Conservation (phyloP, 495 filamentous ascomycete genomes). For the Tuber aestivum region DNA sequence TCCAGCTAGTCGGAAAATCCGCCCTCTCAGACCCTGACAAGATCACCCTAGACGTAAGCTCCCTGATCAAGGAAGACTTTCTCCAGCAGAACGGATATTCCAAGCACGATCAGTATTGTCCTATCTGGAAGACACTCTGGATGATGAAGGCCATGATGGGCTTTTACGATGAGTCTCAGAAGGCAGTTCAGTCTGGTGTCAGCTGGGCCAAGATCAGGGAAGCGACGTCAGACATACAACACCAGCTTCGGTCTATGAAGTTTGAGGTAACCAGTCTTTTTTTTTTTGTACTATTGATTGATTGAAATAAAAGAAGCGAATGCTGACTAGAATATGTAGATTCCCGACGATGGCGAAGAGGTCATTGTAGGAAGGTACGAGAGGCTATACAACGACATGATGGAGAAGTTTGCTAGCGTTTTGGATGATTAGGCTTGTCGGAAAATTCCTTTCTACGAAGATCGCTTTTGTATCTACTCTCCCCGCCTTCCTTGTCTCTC, state of each 20-base stretch:
- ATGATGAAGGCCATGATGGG: slow-evolving; percentile 99
- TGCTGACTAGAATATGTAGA: slow-evolving; percentile 20
- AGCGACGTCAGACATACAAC: slow-evolving; percentile 78
- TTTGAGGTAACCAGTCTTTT: slow-evolving; percentile 61
- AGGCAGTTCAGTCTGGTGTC: slow-evolving; percentile 82
- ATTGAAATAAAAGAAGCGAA: not conserved
- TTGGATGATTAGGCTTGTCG: slow-evolving; percentile 58
- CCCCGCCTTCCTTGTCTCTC: not conserved
- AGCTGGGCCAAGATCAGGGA: slow-evolving; percentile 90
- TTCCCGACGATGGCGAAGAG: slow-evolving; percentile 42
- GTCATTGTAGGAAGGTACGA: slow-evolving; percentile 62
- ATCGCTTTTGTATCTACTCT: not conserved
- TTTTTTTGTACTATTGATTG: not conserved
- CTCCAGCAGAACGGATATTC: slow-evolving; percentile 98
- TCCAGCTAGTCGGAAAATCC: slow-evolving; percentile 96
- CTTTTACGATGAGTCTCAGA: slow-evolving; percentile 95
- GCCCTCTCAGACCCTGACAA: slow-evolving; percentile 95
- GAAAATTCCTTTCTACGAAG: not conserved
- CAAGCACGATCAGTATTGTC: slow-evolving; percentile 98
- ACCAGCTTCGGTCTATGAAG: slow-evolving; percentile 79
- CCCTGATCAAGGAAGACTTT: slow-evolving; percentile 96
- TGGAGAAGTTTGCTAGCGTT: slow-evolving; percentile 90
- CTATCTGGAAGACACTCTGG: slow-evolving; percentile 98
- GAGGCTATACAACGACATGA: slow-evolving; percentile 79
- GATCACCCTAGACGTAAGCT: slow-evolving; percentile 92